Evolutionary conservation across 306 rosid species (phyloP), one percentile per base, ranked within the genome.

Genomic region (Malus sieversii): DNA sequence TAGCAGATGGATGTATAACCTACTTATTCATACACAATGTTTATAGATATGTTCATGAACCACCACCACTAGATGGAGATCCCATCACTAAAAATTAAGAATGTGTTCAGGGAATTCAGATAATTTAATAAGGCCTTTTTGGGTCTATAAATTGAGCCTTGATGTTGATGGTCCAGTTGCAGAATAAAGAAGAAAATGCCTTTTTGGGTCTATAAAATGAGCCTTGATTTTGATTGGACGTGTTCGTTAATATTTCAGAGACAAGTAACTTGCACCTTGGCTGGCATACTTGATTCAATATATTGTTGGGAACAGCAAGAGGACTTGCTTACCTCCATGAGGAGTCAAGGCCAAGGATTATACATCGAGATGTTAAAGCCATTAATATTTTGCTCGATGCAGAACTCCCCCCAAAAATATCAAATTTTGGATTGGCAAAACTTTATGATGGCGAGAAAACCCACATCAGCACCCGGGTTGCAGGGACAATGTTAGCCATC

Each of bases 321-420:
- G 81, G 84, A 19, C 84, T 83, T 9, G 55, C 81, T 42, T 79
- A 75, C 29, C 87, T 83, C 33, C 87, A 83, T 10, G 82, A 83
- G 52, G 87, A 83, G 72, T 64, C 80, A 3, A 75, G 81, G 8
- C 79, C 75, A 40, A 68, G 75, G 29, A 80, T 84, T 55, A 77
- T 84, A 16, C 87, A 84, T 64, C 66, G 87, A 74, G 87, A 84
- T 69, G 64, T 84, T 20, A 84, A 84, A 46, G 84, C 87, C 23
- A 80, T 82, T 59, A 84, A 84, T 68, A 80, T 80, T 35, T 72
- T 84, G 57, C 84, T 84, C 2, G 78, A 80, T 32, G 73, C 8
- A 18, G 53, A 40, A 14, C 68, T 77, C 4, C 20, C 16, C 55
- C 80, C 82, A 0, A 84, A 80, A 65, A 84, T 80, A 51, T 79